Conservation (phyloP, 1,284 basidiomycete genomes). For the Tylopilus orsonianus region DNA sequence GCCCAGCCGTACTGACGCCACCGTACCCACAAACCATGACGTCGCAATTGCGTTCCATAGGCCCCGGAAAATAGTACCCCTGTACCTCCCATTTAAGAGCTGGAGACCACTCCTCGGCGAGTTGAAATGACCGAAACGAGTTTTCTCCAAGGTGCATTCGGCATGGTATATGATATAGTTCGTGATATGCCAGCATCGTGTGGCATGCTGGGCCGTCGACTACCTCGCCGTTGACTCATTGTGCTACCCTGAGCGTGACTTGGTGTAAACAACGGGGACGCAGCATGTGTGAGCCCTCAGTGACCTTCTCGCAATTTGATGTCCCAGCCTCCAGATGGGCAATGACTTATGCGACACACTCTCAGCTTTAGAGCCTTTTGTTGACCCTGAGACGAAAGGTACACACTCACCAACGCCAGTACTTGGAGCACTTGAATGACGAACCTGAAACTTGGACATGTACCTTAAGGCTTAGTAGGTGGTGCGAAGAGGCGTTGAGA, state of each 20-base stretch:
- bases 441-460: not conserved
- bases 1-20: not conserved
- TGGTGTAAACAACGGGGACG: not conserved
- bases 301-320: no score
- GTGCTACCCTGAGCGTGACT: not conserved
- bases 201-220: not conserved
- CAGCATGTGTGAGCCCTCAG: not conserved
- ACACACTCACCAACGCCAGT: no score
- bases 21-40: not conserved
- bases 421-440: not conserved
- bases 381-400: no score
- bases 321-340: no score
- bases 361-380: not conserved
- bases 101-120: not conserved
- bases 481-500: no score
- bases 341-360: no score
- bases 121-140: not conserved
- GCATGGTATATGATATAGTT: conserved; percentile 1
- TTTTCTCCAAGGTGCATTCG: not conserved
- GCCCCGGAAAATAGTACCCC: not conserved
- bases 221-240: conserved; percentile 8
- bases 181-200: not conserved
- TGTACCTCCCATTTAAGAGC: not conserved
- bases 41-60: not conserved
- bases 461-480: no score